phyloP scores from a whole-genome alignment of 2,329 filamentous ascomycete species.

The Chalaropsis thielavioides region DNA sequence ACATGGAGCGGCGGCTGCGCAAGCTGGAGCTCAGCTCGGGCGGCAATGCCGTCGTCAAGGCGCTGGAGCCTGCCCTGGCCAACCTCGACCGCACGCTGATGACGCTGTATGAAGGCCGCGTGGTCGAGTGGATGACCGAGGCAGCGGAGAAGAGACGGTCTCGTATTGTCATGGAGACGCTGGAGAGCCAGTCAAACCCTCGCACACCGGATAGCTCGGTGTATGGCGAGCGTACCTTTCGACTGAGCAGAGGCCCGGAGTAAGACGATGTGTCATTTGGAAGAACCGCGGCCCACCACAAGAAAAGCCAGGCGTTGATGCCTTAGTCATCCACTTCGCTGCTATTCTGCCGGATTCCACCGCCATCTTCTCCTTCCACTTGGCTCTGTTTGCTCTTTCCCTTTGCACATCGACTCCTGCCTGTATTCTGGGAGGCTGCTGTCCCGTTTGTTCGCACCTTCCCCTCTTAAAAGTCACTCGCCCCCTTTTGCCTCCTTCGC shows the following conservation, averaged over 20 bases:
- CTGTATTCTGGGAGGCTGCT: background rate
- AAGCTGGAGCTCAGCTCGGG: conserved; percentile 30
- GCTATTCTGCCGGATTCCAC: background rate
- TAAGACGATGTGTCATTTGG: background rate
- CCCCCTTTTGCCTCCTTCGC: background rate
- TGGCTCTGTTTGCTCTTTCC: background rate
- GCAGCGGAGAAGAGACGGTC: conserved; percentile 13
- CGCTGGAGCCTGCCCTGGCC: conserved; percentile 33
- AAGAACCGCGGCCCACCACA: no score
- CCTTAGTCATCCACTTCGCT: background rate
- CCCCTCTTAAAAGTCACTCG: background rate
- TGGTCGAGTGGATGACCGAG: conserved; percentile 16
- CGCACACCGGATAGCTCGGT: conserved; percentile 13
- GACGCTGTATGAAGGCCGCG: conserved; percentile 18
- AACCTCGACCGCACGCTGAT: conserved; percentile 29
- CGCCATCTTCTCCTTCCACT: background rate
- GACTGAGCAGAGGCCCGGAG: conserved; percentile 14
- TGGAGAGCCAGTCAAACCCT: conserved; percentile 11
- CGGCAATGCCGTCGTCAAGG: conserved; percentile 32
- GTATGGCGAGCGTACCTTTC: conserved; percentile 10
- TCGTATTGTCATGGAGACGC: conserved; percentile 8
- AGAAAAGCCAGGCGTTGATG: background rate
- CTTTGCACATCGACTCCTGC: background rate
- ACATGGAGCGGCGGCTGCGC: conserved; percentile 34
- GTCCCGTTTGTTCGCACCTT: background rate